Base-by-base conservation (phyloP, 768 basidiomycete genomes). In the Daedaleopsis sinensis region DNA sequence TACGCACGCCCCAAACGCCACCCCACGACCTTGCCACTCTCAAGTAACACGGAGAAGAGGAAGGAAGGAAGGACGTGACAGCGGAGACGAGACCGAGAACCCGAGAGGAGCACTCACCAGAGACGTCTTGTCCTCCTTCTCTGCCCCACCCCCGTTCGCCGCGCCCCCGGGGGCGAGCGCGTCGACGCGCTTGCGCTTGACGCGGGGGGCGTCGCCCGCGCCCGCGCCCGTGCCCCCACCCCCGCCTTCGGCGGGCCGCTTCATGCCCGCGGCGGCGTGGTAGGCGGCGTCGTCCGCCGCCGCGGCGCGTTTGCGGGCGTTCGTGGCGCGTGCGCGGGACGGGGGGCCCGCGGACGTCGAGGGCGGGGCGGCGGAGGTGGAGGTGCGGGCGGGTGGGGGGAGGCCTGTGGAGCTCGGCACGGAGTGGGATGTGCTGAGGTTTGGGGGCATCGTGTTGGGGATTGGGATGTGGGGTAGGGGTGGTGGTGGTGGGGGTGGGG, bases 181-280 rank as follows among this genome's bases (percentile, higher is more conserved):
- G 38, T 90, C 90, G 39, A 83, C 78, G 65, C 88, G 82, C 75
- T 91, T 93, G 67, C 91, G 77, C 74, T 93, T 92, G 55, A 80
- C 79, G 52, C 90, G 79, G 16, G 87, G n/a, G n/a, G n/a, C n/a
- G n/a, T n/a, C n/a, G n/a, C n/a, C n/a, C n/a, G n/a, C n/a, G n/a
- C n/a, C n/a, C n/a, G n/a, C n/a, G n/a, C n/a, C n/a, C n/a, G n/a
- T 85, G 65, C 92, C 91, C n/a, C 88, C 88, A 9, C 91, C 89
- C 24, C 77, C 80, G 67, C 85, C 84, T 54, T 92, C 91, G 18
- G 69, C 90, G 48, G 84, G 83, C 65, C 91, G 76, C 70, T 93
- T 92, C 18, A 80, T 72, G 39, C 84, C 84, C 19, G 63, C 54
- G n/a, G 75, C 66, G 8, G 76, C 73, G 10, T 78, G 73, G 52